phyloP scores from a whole-genome alignment of 164 flowering plant species.

The Kingdonia uniflora region DNA sequence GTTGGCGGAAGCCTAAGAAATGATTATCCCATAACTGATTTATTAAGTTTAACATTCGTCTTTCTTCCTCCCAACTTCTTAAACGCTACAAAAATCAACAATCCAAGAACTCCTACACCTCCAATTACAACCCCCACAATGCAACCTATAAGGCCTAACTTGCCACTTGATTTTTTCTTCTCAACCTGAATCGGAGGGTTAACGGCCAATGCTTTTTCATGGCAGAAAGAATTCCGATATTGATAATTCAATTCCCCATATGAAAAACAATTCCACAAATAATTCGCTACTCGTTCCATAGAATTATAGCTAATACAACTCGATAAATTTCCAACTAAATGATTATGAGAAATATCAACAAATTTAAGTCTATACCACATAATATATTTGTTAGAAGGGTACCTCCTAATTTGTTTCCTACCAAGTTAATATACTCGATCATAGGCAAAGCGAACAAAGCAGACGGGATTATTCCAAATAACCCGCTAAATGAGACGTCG shows the following conservation, averaged over 20 bases:
- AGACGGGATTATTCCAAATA: conserved; percentile 52
- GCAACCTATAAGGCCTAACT: conserved; percentile 37
- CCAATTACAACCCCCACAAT: conserved; percentile 41
- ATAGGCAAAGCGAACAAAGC: conserved; percentile 47
- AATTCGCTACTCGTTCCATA: conserved; percentile 25
- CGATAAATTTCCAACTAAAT: conserved; percentile 56
- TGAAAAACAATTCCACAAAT: conserved; percentile 60
- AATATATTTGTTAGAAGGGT: conserved; percentile 26
- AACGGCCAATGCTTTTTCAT: conserved; percentile 71
- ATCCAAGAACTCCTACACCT: conserved; percentile 16
- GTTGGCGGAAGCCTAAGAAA: conserved; percentile 22
- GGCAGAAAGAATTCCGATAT: conserved; percentile 42
- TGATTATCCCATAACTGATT: conserved; percentile 26
- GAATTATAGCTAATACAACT: conserved; percentile 41
- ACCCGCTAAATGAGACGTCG: conserved; percentile 49
- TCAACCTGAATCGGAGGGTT: conserved; percentile 27
- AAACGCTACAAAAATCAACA: conserved; percentile 25
- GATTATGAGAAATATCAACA: conserved; percentile 65
- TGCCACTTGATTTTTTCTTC: conserved; percentile 21
- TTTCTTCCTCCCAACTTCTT: conserved; percentile 18
- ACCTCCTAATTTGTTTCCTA: conserved; percentile 58
- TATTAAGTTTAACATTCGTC: conserved; percentile 13
- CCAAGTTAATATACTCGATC: conserved; percentile 44
- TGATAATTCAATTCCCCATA: conserved; percentile 31
- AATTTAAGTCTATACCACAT: conserved; percentile 36